Percentiles rank a stretch among this genome's conserved stretches.
Conservation (phyloP, 345 rosid genomes). For the Camelina laxa region DNA sequence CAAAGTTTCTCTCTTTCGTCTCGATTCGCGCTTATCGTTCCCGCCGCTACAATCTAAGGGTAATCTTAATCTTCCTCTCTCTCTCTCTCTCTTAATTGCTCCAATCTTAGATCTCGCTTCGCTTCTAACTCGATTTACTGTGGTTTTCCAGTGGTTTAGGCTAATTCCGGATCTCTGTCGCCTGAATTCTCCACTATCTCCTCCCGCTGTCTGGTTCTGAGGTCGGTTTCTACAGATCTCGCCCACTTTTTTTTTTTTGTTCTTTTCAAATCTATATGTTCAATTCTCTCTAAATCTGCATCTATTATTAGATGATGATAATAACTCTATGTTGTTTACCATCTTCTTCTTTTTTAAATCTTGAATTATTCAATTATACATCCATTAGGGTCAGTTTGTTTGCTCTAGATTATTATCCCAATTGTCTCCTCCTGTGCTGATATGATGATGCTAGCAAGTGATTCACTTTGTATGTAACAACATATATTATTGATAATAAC, state of each 20-base stretch:
- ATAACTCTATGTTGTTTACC: neutral
- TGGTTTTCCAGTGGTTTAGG: constrained; percentile 17
- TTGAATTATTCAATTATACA: no score
- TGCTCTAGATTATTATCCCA: neutral
- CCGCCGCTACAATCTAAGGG: neutral
- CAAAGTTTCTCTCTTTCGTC: constrained; percentile 10
- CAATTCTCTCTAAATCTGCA: neutral
- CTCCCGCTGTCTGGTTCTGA: neutral
- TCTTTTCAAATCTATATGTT: no score
- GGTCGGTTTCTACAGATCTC: neutral
- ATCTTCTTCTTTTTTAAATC: neutral
- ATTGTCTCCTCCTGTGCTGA: neutral
- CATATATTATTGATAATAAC: no score
- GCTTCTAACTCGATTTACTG: constrained; percentile 9
- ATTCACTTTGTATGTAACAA: neutral
- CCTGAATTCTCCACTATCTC: neutral
- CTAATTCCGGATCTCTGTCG: constrained; percentile 22
- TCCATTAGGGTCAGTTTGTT: neutral
- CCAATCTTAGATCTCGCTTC: constrained; percentile 20
- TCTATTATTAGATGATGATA: no score
- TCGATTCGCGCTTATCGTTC: constrained; percentile 40
- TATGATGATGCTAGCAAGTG: no score
- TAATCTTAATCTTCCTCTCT: neutral
- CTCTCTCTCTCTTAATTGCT: neutral
- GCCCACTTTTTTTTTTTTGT: no score